Evolutionary conservation across 2,329 filamentous ascomycete species (phyloP).

Genomic region (Cladosporium halotolerans): DNA sequence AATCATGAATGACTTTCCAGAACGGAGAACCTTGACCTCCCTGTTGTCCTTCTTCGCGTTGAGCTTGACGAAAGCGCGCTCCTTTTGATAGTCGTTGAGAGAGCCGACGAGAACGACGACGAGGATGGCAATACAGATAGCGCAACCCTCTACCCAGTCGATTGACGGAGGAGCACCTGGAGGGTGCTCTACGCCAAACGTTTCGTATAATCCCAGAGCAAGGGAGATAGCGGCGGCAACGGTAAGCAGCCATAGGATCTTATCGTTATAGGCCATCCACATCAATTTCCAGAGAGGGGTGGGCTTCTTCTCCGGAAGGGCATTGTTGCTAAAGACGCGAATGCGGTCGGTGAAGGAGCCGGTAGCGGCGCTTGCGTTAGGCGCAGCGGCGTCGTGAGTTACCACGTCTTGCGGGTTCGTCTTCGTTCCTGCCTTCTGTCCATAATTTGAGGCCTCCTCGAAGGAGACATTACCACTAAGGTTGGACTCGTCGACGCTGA

Average conservation of each 20-base stretch:
- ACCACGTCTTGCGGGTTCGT: slow-evolving; percentile 11
- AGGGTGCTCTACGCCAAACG: slow-evolving; percentile 46
- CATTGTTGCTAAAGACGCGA: slow-evolving; percentile 64
- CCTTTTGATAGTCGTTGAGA: slow-evolving; percentile 75
- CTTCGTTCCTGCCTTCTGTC: slow-evolving; percentile 16
- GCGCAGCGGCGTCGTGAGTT: slow-evolving; percentile 5
- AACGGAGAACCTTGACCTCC: slow-evolving; percentile 66
- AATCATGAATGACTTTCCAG: slow-evolving; percentile 62
- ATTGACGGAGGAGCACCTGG: slow-evolving; percentile 54
- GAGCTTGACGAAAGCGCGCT: slow-evolving; percentile 71
- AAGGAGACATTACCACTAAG: slow-evolving; percentile 63
- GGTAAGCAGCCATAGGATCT: slow-evolving; percentile 66
- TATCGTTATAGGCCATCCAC: slow-evolving; percentile 80
- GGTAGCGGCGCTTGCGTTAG: slow-evolving; percentile 19
- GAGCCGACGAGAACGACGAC: slow-evolving; percentile 72
- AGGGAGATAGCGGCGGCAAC: slow-evolving; percentile 66
- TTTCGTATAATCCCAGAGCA: slow-evolving; percentile 66
- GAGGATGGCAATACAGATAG: slow-evolving; percentile 70
- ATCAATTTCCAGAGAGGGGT: slow-evolving; percentile 65
- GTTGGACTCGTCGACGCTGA: slow-evolving; percentile 64
- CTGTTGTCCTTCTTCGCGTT: slow-evolving; percentile 76
- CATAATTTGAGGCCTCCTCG: slow-evolving; percentile 49
- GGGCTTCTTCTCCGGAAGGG: slow-evolving; percentile 61
- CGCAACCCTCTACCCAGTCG: slow-evolving; percentile 77
- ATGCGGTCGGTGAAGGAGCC: slow-evolving; percentile 57